A percentile compares a stretch with the other conserved stretches of the same genome.
Evolutionary conservation across 1,284 basidiomycete species (phyloP).

Genomic region (Tilletiaria anomala): DNA sequence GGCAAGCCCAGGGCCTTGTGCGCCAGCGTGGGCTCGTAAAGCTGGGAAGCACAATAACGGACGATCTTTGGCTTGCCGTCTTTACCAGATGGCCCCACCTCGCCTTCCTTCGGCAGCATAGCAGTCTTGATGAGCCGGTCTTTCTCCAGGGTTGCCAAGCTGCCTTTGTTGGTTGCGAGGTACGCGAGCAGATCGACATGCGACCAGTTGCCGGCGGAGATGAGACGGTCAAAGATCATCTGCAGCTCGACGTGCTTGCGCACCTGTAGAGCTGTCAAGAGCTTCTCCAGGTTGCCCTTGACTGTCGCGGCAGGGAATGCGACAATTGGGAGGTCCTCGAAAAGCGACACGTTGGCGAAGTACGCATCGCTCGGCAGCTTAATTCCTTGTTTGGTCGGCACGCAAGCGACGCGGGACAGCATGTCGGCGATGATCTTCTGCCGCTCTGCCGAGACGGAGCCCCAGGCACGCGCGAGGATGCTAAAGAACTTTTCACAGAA

Average conservation of each 20-base stretch:
- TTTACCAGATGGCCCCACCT: constrained; percentile 17
- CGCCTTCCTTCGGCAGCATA: constrained; percentile 50
- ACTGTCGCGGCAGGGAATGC: constrained; percentile 57
- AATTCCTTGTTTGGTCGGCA: constrained; percentile 72
- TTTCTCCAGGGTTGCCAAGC: constrained; percentile 55
- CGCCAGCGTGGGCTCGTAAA: constrained; percentile 65
- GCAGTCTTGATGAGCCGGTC: constrained; percentile 61
- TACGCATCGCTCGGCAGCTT: constrained; percentile 64
- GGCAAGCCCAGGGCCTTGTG: constrained; percentile 65
- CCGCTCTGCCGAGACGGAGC: constrained; percentile 50
- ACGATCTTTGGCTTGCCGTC: constrained; percentile 20
- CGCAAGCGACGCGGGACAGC: constrained; percentile 55
- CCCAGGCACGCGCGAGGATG: constrained; percentile 63
- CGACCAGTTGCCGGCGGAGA: constrained; percentile 42
- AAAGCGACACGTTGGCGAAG: constrained; percentile 72
- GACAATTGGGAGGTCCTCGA: constrained; percentile 65
- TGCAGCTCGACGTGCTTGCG: constrained; percentile 63
- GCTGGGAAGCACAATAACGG: constrained; percentile 27
- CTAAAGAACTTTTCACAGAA: constrained; percentile 73
- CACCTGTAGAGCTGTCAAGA: constrained; percentile 66
- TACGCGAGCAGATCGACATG: constrained; percentile 41
- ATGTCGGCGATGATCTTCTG: constrained; percentile 51
- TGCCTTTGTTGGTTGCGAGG: constrained; percentile 67
- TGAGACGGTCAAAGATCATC: constrained; percentile 41
- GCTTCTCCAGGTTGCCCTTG: constrained; percentile 61